These are phyloP conservation scores for Kazachstania viticola DNA, from an alignment of 805 yeast genomes.

Conservation along the genomic window DNA sequence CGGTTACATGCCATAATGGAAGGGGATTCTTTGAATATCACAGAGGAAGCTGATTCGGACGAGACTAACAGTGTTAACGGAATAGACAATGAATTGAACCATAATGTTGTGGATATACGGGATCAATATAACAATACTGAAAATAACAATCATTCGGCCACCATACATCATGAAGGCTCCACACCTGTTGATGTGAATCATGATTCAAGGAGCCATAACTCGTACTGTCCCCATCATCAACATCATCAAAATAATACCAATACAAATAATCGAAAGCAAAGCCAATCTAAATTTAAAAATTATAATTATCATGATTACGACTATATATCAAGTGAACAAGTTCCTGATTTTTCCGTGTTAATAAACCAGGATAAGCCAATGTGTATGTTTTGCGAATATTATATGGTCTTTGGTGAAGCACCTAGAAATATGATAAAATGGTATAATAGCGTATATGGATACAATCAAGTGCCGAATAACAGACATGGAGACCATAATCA, in stretches of 20 bases:
- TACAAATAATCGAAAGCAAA: conserved; percentile 2
- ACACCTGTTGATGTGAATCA: no score
- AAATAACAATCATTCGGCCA: neutral
- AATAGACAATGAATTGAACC: neutral
- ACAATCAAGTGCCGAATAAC: conserved; percentile 11
- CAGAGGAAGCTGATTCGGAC: conserved; percentile 8
- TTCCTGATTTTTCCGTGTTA: conserved; percentile 19
- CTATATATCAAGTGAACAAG: conserved; percentile 5
- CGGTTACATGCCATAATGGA: conserved; percentile 19
- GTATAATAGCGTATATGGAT: conserved; percentile 29
- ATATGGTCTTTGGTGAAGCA: conserved; percentile 37
- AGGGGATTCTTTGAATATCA: conserved; percentile 15
- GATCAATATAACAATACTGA: neutral
- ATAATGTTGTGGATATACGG: no score
- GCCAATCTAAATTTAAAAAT: conserved; percentile 6
- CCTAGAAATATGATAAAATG: conserved; percentile 41
- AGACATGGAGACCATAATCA: conserved; percentile 5
- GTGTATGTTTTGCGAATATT: conserved; percentile 44
- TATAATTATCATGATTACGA: conserved; percentile 12
- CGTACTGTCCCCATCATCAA: conserved; percentile 8
- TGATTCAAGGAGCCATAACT: conserved; percentile 2
- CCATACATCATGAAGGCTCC: no score
- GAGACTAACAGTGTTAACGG: neutral
- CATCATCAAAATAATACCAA: no score
- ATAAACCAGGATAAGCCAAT: conserved; percentile 16